Conservation (phyloP, 2,329 filamentous ascomycete genomes). For the Pseudophaeomoniella oleicola region DNA sequence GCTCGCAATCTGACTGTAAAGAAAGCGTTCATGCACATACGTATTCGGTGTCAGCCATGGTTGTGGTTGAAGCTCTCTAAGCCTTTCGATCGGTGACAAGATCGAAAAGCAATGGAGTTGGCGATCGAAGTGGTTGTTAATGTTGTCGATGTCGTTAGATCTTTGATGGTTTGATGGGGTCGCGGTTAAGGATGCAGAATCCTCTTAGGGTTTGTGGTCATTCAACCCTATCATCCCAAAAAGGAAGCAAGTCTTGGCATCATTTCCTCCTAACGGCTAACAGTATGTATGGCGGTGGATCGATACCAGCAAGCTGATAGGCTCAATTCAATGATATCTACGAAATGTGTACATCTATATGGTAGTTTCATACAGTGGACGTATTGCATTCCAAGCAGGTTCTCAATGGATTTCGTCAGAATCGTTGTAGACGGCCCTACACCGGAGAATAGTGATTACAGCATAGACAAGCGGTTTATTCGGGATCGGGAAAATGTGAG, state of each 20-base stretch:
- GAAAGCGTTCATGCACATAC: slow-evolving; percentile 40
- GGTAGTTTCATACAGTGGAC: too few relatives aligned
- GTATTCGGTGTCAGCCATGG: slow-evolving; percentile 82
- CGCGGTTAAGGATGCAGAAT: background rate
- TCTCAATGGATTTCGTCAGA: too few relatives aligned
- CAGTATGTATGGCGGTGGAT: background rate
- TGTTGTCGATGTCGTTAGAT: slow-evolving; percentile 1
- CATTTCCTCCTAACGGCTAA: background rate
- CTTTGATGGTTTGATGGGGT: background rate
- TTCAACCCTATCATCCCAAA: background rate
- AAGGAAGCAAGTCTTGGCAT: background rate
- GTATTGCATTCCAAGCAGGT: too few relatives aligned
- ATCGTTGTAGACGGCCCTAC: too few relatives aligned
- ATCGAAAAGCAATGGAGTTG: slow-evolving; percentile 30
- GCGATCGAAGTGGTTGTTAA: slow-evolving; percentile 16
- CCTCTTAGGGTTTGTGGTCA: background rate
- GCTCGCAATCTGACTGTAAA: too few relatives aligned
- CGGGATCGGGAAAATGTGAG: background rate
- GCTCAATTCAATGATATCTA: too few relatives aligned
- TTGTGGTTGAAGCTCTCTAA: slow-evolving; percentile 37
- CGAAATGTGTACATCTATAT: too few relatives aligned
- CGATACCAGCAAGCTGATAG: background rate
- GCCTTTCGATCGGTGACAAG: slow-evolving; percentile 24
- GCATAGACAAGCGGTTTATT: too few relatives aligned
- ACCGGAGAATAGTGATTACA: too few relatives aligned